These are phyloP conservation scores for Fistulinella staudtii DNA, from an alignment of 1,284 basidiomycete species.

Conservation along the genomic window DNA sequence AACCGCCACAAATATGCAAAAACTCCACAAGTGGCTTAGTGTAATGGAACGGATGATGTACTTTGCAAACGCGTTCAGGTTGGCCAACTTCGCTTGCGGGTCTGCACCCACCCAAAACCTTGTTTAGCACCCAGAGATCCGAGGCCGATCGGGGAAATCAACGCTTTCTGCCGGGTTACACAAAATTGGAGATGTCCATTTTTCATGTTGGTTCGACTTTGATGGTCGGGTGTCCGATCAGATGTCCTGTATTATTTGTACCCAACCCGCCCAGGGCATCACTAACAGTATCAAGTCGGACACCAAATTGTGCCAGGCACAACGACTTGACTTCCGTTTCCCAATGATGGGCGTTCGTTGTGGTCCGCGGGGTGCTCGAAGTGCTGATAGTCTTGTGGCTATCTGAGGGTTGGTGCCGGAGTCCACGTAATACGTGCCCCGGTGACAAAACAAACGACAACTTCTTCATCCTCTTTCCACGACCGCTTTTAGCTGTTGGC, in stretches of 20 bases:
- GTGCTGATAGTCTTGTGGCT: background rate
- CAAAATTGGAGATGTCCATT: background rate
- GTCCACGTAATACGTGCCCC: conserved; percentile 36
- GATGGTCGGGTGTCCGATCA: background rate
- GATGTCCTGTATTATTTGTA: background rate
- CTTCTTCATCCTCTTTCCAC: conserved; percentile 28
- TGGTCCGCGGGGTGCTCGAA: conserved; percentile 5
- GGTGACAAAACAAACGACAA: conserved; percentile 35
- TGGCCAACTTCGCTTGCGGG: background rate
- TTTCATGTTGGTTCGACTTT: conserved; percentile 16
- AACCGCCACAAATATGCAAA: conserved; percentile 10
- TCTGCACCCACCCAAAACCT: too few relatives aligned
- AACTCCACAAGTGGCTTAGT: background rate
- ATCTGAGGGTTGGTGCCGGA: conserved; percentile 16
- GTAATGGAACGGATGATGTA: background rate
- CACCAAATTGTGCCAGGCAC: conserved; percentile 30
- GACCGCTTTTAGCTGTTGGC: conserved; percentile 12
- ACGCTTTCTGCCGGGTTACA: background rate
- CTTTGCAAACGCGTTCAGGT: too few relatives aligned
- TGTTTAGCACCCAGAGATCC: background rate
- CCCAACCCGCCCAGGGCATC: background rate
- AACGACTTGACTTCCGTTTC: conserved; percentile 20
- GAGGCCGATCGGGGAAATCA: background rate
- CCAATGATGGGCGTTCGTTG: conserved; percentile 9
- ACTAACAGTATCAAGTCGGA: conserved; percentile 20